These are phyloP conservation scores for Ophiostoma ulmi DNA, from an alignment of 2,329 filamentous ascomycete species.

Conservation along the genomic window DNA sequence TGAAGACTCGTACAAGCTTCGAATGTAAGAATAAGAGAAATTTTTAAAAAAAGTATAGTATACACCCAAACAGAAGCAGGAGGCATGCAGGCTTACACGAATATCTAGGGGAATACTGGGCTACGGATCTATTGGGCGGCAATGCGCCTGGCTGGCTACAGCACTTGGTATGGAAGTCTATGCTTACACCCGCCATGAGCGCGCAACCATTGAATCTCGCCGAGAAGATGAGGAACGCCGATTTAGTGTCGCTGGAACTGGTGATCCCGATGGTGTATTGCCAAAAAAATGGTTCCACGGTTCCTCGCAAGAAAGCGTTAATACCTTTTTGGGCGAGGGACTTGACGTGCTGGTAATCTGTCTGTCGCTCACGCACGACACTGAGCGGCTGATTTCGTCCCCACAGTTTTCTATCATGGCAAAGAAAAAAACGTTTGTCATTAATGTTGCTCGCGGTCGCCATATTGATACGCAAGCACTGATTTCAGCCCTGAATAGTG, in stretches of 20 bases:
- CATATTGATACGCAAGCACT: slow-evolving; percentile 51
- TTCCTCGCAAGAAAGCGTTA: slow-evolving; percentile 39
- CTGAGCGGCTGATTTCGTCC: slow-evolving; percentile 44
- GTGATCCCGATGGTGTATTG: slow-evolving; percentile 40
- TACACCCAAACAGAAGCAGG: not conserved
- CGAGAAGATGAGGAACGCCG: slow-evolving; percentile 42
- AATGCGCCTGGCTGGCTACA: slow-evolving; percentile 46
- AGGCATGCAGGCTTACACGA: not conserved
- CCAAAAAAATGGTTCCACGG: slow-evolving; percentile 43
- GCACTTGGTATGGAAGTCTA: slow-evolving; percentile 62
- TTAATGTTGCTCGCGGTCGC: slow-evolving; percentile 63
- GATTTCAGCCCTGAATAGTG: not conserved
- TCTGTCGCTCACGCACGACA: slow-evolving; percentile 46
- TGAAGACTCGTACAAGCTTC: slow-evolving; percentile 32
- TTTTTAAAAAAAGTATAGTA: slow-evolving; percentile 33
- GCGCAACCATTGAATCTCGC: slow-evolving; percentile 51
- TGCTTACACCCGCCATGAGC: slow-evolving; percentile 57
- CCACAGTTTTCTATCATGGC: slow-evolving; percentile 45
- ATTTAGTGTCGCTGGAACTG: slow-evolving; percentile 62
- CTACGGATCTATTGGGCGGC: slow-evolving; percentile 43
- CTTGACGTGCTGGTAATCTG: slow-evolving; percentile 51
- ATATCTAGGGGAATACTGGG: slow-evolving; percentile 38
- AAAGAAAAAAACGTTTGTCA: slow-evolving; percentile 43
- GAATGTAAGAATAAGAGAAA: slow-evolving; percentile 25
- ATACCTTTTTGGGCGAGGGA: slow-evolving; percentile 46